Evolutionary conservation across 2,329 filamentous ascomycete species (phyloP).

Genomic region (Magnaporthiopsis incrustans): DNA sequence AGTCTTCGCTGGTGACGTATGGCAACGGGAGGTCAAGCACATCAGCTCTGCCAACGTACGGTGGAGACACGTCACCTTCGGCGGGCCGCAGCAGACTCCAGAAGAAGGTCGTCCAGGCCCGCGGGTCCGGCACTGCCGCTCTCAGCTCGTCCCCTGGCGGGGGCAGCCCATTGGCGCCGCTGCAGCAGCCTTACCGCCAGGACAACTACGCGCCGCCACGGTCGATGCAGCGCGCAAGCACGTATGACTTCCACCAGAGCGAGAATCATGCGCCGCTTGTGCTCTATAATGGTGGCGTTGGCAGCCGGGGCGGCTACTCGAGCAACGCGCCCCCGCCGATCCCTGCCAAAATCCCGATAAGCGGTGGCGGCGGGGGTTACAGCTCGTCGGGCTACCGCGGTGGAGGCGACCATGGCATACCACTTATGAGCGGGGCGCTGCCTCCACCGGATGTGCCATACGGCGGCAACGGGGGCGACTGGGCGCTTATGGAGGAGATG

Average conservation of each 20-base stretch:
- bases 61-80: conserved; percentile 14
- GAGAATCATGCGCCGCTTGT: conserved; percentile 32
- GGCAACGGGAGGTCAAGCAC: conserved; percentile 5
- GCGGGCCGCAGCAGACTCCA: conserved; percentile 52
- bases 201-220: conserved; percentile 37
- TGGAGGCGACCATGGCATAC: conserved; percentile 3
- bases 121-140: background rate
- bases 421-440: conserved; percentile 25
- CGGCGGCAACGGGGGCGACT: conserved; percentile 36
- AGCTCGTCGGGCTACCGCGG: background rate
- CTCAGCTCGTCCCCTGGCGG: conserved; percentile 11
- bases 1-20: conserved; percentile 25
- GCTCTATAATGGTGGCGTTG: conserved; percentile 21
- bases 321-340: conserved; percentile 44
- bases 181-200: conserved; percentile 42
- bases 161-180: conserved; percentile 44
- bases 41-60: conserved; percentile 1
- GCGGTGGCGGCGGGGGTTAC: conserved; percentile 32
- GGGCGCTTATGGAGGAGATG: conserved; percentile 64
- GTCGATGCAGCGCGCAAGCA: conserved; percentile 36
- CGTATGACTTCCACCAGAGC: conserved; percentile 32
- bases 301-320: conserved; percentile 17
- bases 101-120: conserved; percentile 39
- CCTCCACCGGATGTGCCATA: conserved; percentile 14
- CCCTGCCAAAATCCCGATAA: conserved; percentile 61